phyloP scores from a whole-genome alignment of 192 early-diverging fungal genomes.

The Linnemannia schmuckeri region DNA sequence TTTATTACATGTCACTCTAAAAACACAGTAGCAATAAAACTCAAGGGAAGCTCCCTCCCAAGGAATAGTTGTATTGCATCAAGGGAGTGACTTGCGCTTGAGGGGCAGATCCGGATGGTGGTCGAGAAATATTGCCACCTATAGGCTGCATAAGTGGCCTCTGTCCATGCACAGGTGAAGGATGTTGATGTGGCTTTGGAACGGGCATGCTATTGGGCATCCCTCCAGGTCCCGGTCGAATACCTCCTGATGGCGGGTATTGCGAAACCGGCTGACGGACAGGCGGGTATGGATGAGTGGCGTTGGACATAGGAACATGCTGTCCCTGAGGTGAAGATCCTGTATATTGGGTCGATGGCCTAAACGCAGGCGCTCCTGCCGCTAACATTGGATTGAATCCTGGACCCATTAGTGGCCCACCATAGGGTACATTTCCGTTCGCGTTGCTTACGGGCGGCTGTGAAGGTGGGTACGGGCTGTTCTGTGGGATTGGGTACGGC shows the following conservation, averaged over 20 bases:
- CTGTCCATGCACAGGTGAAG: background rate
- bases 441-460: background rate
- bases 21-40: background rate
- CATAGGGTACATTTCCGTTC: background rate
- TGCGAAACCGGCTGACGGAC: background rate
- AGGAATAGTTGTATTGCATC: constrained; percentile 40
- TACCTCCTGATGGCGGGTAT: constrained; percentile 23
- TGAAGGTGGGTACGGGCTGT: background rate
- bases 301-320: background rate
- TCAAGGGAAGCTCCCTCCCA: constrained; percentile 15
- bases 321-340: constrained; percentile 5
- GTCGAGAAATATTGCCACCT: constrained; percentile 5
- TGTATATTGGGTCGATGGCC: constrained; percentile 35
- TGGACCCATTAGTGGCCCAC: constrained; percentile 10
- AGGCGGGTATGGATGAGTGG: background rate
- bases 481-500: constrained; percentile 3
- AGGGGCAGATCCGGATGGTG: background rate
- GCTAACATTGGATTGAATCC: constrained; percentile 30
- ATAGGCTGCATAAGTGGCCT: constrained; percentile 13
- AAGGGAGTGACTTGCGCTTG: constrained; percentile 14
- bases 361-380: constrained; percentile 22
- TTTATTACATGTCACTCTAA: background rate
- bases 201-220: constrained; percentile 30
- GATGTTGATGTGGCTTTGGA: constrained; percentile 20
- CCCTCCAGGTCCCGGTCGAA: background rate